A percentile compares a stretch with the other conserved stretches of the same genome.
phyloP scores from a whole-genome alignment of 805 yeast species.

The Candida arabinofermentans region DNA sequence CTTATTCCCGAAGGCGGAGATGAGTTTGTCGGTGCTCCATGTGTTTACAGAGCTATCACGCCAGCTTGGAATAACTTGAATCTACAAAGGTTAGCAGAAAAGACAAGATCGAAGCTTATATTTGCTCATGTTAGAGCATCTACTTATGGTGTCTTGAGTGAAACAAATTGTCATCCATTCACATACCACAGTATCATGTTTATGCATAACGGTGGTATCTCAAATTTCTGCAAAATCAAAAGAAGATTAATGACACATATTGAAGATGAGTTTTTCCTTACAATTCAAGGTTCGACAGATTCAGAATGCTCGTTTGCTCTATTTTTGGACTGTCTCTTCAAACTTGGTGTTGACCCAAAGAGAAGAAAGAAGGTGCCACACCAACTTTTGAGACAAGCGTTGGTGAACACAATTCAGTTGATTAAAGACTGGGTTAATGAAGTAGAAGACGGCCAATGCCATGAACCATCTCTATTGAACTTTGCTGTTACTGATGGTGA shows the following conservation, averaged over 20 bases:
- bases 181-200: conserved; percentile 83
- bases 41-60: conserved; percentile 91
- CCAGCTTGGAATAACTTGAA: conserved; percentile 98
- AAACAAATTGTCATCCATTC: conserved; percentile 97
- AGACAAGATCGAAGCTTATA: conserved; percentile 77
- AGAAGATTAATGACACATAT: conserved; percentile 67
- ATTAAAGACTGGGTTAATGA: conserved; percentile 79
- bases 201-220: conserved; percentile 95
- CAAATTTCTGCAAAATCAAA: conserved; percentile 71
- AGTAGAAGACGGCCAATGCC: conserved; percentile 33
- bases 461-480: conserved; percentile 81
- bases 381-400: conserved; percentile 57
- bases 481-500: conserved; percentile 95
- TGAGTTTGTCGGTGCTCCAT: conserved; percentile 58
- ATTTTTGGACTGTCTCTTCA: conserved; percentile 69
- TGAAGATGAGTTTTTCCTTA: conserved; percentile 73
- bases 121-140: conserved; percentile 97
- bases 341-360: conserved; percentile 71
- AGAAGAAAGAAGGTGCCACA: conserved; percentile 35
- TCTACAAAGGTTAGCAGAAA: conserved; percentile 77
- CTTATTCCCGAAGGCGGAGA: conserved; percentile 3
- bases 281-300: conserved; percentile 91
- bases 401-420: conserved; percentile 66
- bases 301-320: conserved; percentile 94
- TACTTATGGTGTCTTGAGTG: conserved; percentile 89